These are phyloP conservation scores for Aspergillus kassunensis DNA, from an alignment of 495 filamentous ascomycete species.

Conservation along the genomic window DNA sequence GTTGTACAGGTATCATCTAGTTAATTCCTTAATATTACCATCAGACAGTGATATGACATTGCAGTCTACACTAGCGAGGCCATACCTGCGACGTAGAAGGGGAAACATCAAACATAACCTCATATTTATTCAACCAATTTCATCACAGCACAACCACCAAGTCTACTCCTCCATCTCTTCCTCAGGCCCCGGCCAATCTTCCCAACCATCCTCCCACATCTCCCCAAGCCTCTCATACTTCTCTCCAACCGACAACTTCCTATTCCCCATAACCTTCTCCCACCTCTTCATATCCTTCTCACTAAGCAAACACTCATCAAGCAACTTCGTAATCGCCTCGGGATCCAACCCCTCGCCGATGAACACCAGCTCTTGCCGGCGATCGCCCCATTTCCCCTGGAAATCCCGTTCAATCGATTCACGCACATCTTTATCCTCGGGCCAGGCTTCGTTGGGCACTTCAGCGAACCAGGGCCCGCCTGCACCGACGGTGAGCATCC, in stretches of 20 bases:
- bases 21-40: too few relatives aligned
- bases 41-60: too few relatives aligned
- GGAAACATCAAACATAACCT: too few relatives aligned
- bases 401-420: conserved; percentile 44
- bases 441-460: conserved; percentile 42
- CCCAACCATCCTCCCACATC: conserved; percentile 54
- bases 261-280: conserved; percentile 46
- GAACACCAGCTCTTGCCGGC: conserved; percentile 57
- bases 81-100: too few relatives aligned
- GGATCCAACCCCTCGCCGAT: conserved; percentile 52
- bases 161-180: too few relatives aligned
- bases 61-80: too few relatives aligned
- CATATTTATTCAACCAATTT: too few relatives aligned
- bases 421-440: conserved; percentile 39
- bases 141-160: too few relatives aligned
- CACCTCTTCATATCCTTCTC: conserved; percentile 47
- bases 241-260: conserved; percentile 24
- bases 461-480: conserved; percentile 54
- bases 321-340: conserved; percentile 31
- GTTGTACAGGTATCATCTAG: too few relatives aligned
- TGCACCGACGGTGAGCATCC: conserved; percentile 52
- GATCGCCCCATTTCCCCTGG: conserved; percentile 52
- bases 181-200: conserved; percentile 44
- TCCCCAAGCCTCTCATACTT: conserved; percentile 36
- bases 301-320: conserved; percentile 50